Evolutionary conservation across 306 rosid species (phyloP).

Genomic region (Begonia masoniana): DNA sequence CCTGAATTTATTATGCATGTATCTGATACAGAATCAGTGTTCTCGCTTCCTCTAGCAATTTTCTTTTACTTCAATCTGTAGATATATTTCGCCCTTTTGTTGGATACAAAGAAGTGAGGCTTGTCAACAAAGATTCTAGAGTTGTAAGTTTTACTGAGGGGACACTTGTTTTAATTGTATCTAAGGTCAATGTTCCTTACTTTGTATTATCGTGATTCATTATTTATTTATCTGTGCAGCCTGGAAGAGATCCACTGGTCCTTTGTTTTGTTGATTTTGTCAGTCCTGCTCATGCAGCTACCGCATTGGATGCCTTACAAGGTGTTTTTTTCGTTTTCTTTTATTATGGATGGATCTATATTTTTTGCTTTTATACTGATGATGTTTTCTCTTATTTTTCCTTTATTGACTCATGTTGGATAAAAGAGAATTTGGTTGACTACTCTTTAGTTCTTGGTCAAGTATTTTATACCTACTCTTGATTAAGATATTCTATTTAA

Average conservation of each 20-base stretch:
- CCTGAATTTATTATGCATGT: neutral
- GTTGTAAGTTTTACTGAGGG: conserved; percentile 40
- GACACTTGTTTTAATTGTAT: neutral
- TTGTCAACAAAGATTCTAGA: conserved; percentile 93
- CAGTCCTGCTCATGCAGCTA: conserved; percentile 97
- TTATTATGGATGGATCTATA: conserved; percentile 6
- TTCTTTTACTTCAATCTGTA: conserved; percentile 36
- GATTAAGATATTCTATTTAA: too few species aligned
- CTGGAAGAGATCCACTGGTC: conserved; percentile 87
- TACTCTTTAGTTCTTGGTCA: too few species aligned
- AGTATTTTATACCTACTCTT: too few species aligned
- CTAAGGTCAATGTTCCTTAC: conserved; percentile 7
- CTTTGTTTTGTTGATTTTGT: conserved; percentile 92
- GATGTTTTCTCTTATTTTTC: too few species aligned
- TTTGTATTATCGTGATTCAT: conserved; percentile 16
- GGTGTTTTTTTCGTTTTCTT: conserved; percentile 37
- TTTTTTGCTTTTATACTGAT: neutral
- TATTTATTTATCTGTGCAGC: conserved; percentile 45
- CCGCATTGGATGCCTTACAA: conserved; percentile 96
- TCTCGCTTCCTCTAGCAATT: conserved; percentile 7
- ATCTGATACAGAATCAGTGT: neutral
- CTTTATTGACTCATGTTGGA: too few species aligned
- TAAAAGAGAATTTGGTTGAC: too few species aligned
- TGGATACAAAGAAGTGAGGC: conserved; percentile 98
- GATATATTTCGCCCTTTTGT: conserved; percentile 98